Evolutionary conservation across 176 grass and related monocot species (phyloP).

Genomic region (Thinopyrum elongatum): DNA sequence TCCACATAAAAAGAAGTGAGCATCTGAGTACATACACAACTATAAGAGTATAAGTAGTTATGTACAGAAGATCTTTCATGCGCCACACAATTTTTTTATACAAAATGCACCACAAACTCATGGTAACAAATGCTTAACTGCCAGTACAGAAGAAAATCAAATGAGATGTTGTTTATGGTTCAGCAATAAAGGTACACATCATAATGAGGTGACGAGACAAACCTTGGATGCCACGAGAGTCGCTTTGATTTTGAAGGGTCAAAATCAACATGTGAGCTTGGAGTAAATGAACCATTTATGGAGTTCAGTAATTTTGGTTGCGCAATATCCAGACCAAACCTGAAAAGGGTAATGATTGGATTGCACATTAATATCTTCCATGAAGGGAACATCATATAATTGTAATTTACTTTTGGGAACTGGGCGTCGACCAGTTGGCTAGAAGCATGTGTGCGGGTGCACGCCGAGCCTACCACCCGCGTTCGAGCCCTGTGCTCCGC

Average conservation of each 20-base stretch:
- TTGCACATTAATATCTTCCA: neutral
- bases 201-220: neutral
- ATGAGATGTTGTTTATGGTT: neutral
- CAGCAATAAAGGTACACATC: neutral
- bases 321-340: conserved; percentile 9
- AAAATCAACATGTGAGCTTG: conserved; percentile 33
- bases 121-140: neutral
- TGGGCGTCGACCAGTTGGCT: neutral
- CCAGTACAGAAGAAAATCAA: neutral
- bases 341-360: conserved; percentile 18
- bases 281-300: neutral
- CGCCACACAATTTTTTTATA: neutral
- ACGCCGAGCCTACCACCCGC: neutral
- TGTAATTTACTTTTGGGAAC: neutral
- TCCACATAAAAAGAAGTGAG: conserved; percentile 36
- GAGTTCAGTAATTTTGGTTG: neutral
- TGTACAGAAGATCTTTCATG: neutral
- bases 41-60: neutral
- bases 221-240: conserved; percentile 82
- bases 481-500: neutral
- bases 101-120: neutral
- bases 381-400: neutral
- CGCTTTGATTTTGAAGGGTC: conserved; percentile 64
- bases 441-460: neutral
- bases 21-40: conserved; percentile 15